phyloP scores from a whole-genome alignment of 2,329 filamentous ascomycete genomes.

The Botrytis pseudocinerea region DNA sequence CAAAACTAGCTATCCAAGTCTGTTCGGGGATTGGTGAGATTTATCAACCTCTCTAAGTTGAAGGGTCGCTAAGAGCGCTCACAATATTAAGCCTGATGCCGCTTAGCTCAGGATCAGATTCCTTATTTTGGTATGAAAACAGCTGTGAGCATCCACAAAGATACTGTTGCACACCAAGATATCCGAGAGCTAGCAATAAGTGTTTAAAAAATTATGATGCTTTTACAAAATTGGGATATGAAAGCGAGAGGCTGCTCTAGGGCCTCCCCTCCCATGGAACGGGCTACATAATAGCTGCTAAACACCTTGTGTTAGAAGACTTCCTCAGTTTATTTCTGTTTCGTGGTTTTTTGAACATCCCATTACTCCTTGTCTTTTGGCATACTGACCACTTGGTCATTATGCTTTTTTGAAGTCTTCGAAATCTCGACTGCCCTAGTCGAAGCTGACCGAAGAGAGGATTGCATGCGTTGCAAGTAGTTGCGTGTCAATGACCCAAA shows the following conservation, averaged over 20 bases:
- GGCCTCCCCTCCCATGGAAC: not conserved
- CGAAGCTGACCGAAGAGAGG: not conserved
- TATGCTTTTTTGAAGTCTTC: not conserved
- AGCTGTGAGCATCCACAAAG: not conserved
- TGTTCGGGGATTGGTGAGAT: too few species aligned
- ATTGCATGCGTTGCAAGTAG: not conserved
- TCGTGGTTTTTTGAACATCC: not conserved
- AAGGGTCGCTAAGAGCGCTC: not conserved
- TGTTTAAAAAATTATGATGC: fast-evolving
- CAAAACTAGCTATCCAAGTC: not conserved
- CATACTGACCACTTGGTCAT: too few species aligned
- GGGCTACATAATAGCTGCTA: not conserved
- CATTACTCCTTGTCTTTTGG: too few species aligned
- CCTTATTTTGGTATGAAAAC: not conserved
- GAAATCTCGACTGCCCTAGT: not conserved
- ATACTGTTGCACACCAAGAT: not conserved
- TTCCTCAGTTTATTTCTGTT: not conserved
- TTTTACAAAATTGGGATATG: not conserved
- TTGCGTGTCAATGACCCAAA: not conserved
- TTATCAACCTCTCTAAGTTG: fast-evolving
- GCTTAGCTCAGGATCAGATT: not conserved
- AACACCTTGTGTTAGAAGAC: not conserved
- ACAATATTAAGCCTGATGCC: not conserved
- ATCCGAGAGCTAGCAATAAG: not conserved
- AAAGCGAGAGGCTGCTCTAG: not conserved